Evolutionary conservation across 352 stramenopile species (phyloP), one percentile per base, ranked within the genome.

Genomic region (Phytophthora brassicae): DNA sequence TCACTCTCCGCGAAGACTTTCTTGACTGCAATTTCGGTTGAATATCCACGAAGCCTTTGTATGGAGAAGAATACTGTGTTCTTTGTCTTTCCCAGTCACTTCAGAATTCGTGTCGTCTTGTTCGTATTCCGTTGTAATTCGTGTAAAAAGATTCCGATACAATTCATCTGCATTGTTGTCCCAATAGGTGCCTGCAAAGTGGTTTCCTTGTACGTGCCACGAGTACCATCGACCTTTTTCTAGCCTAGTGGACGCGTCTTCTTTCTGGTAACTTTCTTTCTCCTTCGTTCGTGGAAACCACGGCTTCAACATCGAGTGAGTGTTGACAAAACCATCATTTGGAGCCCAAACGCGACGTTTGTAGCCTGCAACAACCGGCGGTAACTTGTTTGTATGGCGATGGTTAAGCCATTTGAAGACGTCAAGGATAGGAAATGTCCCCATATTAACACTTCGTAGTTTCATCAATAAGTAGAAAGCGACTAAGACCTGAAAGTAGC

Each of bases 321-420:
- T 74, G 51, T 88, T 88, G 2, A 91, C 81, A 2, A 55, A 68
- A 9, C 79, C 79, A 42, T 88, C 81, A 35, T 90, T 89, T 60
- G 78, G 75, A 36, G 72, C 63, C 79, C 79, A 88, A 9, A 79
- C 46, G 17, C 75, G 57, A 2, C 45, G 26, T 6, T 86, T 58
- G 56, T 77, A 86, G 2, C 75, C 75, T 24, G 83, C 61, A 59
- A 80, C 83, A 12, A 88, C 58, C 52, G 69, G 22, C 7, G 72
- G 57, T 3, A 82, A 41, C 0, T 54, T 60, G 23, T 62, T 66
- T 14, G 70, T 72, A n/a, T 68, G 69, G n/a, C 63, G 67, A 7
- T 50, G 60, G 43, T 78, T 84, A 41, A 87, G 54, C 72, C 68
- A 87, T 52, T 70, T 75, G 44, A 86, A 64, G 4, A 59, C 49